These are phyloP conservation scores for Corniculantispora saksenae DNA, from an alignment of 2,329 filamentous ascomycete genomes.

Conservation along the genomic window DNA sequence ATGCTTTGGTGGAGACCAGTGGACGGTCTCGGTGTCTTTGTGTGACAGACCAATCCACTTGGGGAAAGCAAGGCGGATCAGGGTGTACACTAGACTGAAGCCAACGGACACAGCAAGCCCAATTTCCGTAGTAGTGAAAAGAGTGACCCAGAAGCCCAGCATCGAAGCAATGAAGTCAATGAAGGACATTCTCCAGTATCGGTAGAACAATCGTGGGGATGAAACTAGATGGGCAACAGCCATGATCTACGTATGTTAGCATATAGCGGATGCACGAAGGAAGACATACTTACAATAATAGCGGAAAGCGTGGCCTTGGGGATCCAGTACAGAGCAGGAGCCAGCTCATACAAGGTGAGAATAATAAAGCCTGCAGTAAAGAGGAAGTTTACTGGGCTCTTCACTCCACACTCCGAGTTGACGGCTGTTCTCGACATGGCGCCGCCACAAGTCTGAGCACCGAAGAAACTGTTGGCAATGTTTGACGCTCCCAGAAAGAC, in stretches of 20 bases:
- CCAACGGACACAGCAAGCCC: slow-evolving; percentile 61
- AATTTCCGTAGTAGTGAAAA: slow-evolving; percentile 61
- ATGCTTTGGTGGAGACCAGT: slow-evolving; percentile 28
- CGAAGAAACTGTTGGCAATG: slow-evolving; percentile 66
- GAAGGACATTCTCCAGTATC: slow-evolving; percentile 65
- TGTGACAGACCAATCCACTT: slow-evolving; percentile 37
- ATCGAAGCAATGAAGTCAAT: slow-evolving; percentile 65
- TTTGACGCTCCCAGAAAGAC: slow-evolving; percentile 64
- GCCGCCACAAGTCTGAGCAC: slow-evolving; percentile 63
- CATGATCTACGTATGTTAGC: slow-evolving; percentile 47
- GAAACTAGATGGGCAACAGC: slow-evolving; percentile 64
- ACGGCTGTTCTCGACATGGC: slow-evolving; percentile 69
- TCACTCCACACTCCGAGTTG: slow-evolving; percentile 64
- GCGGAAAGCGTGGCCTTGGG: slow-evolving; percentile 65
- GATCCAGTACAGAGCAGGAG: slow-evolving; percentile 65
- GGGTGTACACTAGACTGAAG: slow-evolving; percentile 63
- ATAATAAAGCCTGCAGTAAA: slow-evolving; percentile 63
- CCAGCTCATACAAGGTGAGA: slow-evolving; percentile 62
- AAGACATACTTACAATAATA: slow-evolving; percentile 51
- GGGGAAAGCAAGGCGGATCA: slow-evolving; percentile 60
- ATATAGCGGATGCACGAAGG: neutral
- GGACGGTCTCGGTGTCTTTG: slow-evolving; percentile 31
- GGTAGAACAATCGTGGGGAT: slow-evolving; percentile 59
- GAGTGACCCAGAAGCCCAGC: slow-evolving; percentile 64
- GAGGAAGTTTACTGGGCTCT: slow-evolving; percentile 60